Evolutionary conservation across 495 filamentous ascomycete genomes (phyloP), one percentile per base, ranked within the genome.

Genomic region (Hyaloscypha variabilis): DNA sequence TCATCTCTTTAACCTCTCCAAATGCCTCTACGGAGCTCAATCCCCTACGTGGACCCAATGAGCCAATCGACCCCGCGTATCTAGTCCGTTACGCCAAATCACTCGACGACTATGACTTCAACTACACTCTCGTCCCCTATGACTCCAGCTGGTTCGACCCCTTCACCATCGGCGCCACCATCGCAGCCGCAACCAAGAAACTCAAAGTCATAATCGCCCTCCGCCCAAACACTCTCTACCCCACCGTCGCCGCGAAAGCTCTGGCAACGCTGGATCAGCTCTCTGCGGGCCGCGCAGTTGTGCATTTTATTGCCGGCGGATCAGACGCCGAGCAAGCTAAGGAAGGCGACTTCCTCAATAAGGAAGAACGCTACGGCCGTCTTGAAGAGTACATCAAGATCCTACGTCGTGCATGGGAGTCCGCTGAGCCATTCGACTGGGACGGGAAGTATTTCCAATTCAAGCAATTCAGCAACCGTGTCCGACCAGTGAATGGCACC

Each of bases 121-220:
- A 84, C 72, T 83, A 85, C 66, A 85, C 82, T 1, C 72, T 85
- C 1, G 78, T 85, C 5, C 82, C 82, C 1, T 85, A 85, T 60
- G 77, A 79, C 57, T 82, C 79, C 3, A 78, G 78, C 6, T 81
- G 67, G 42, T 82, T 75, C 60, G 82, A 85, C 65, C 82, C 82
- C 1, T 85, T 76, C 61, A 85, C 82, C 3, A 70, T 77, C 31
- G 82, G 78, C 31, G 80, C 82, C 2, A 85, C 82, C 36, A 84
- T 85, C 62, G 76, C 78, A 0, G 71, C 82, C 0, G 75, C 70
- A 30, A 85, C 82, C 50, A 83, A 83, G 58, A 80, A 83, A 17
- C 65, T 85, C 62, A 85, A 84, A 64, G 71, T 85, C 34, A 85
- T 85, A 71, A 83, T 85, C 60, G 82, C 82, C 0, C 77, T 85